Conservation (phyloP, 116 monocot genomes). For the Zostera marina region DNA sequence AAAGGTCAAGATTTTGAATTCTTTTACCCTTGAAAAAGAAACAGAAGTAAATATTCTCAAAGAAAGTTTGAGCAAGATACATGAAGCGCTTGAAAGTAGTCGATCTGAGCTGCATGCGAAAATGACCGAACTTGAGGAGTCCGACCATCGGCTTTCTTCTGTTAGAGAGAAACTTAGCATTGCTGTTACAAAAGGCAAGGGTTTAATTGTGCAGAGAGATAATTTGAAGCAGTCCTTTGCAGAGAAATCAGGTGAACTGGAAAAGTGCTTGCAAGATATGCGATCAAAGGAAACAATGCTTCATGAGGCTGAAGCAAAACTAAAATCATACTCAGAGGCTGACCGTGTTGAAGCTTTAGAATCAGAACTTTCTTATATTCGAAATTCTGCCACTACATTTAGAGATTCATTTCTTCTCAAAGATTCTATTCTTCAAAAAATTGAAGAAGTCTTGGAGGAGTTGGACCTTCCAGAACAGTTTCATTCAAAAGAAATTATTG, state of each 20-base stretch:
- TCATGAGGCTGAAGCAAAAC: conserved; percentile 53
- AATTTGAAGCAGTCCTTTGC: conserved; percentile 64
- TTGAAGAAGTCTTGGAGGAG: conserved; percentile 91
- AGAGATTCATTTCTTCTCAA: conserved; percentile 93
- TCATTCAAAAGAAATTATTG: conserved; percentile 64
- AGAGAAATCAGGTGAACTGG: conserved; percentile 68
- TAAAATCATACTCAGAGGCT: conserved; percentile 69
- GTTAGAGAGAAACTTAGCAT: conserved; percentile 86
- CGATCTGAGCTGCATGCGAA: conserved; percentile 37
- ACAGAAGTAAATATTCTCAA: conserved; percentile 45
- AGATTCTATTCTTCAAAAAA: conserved; percentile 86
- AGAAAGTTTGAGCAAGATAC: conserved; percentile 28
- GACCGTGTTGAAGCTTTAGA: conserved; percentile 93
- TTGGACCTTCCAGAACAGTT: conserved; percentile 81
- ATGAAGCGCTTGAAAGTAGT: conserved; percentile 39
- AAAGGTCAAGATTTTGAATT: conserved; percentile 23
- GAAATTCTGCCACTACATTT: conserved; percentile 83
- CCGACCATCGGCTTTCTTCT: conserved; percentile 77
- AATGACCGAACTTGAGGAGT: conserved; percentile 60
- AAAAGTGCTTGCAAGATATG: conserved; percentile 55
- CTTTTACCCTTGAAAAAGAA: conserved; percentile 28
- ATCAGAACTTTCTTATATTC: conserved; percentile 94
- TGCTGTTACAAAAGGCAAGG: conserved; percentile 98
- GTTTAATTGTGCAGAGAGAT: conserved; percentile 80
- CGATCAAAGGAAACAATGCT: conserved; percentile 46